Percentiles rank a stretch among this genome's conserved stretches.
phyloP scores from a whole-genome alignment of 257 asterid genomes.

The Misopates orontium region DNA sequence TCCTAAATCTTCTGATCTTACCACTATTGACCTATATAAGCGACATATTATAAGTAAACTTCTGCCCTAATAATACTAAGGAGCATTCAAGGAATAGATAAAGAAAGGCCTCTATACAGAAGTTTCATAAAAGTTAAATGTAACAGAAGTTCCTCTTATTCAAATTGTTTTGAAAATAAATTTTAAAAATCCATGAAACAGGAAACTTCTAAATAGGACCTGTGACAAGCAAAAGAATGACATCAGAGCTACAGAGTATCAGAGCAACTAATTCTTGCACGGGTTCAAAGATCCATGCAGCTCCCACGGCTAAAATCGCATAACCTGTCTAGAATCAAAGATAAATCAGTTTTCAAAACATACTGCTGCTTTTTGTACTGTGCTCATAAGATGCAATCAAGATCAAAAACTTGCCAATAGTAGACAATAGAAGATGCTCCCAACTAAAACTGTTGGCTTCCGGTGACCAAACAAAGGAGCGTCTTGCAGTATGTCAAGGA shows the following conservation, averaged over 20 bases:
- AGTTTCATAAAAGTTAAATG: conserved; percentile 7
- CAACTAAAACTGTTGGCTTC: conserved; percentile 71
- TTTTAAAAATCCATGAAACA: conserved; percentile 8
- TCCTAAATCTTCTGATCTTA: conserved; percentile 3
- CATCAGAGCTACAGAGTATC: conserved; percentile 83
- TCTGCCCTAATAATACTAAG: neutral
- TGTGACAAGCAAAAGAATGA: conserved; percentile 72
- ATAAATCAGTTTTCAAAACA: conserved; percentile 37
- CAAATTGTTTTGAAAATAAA: conserved; percentile 1
- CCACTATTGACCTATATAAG: conserved; percentile 12
- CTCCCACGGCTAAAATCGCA: conserved; percentile 86
- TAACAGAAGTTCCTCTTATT: conserved; percentile 8
- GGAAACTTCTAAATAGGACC: conserved; percentile 40
- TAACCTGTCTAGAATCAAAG: conserved; percentile 85
- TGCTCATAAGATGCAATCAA: conserved; percentile 1
- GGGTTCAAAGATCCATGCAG: conserved; percentile 67
- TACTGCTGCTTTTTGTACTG: conserved; percentile 12
- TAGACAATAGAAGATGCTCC: conserved; percentile 79
- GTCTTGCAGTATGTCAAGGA: conserved; percentile 87
- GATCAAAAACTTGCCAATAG: conserved; percentile 68
- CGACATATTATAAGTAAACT: conserved; percentile 9
- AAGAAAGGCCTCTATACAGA: neutral
- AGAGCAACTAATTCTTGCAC: conserved; percentile 52
- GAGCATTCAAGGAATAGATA: conserved; percentile 10
- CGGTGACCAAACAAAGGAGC: conserved; percentile 96